These are phyloP conservation scores for Thelephora aurantiotincta DNA, from an alignment of 768 basidiomycete genomes.

Conservation along the genomic window DNA sequence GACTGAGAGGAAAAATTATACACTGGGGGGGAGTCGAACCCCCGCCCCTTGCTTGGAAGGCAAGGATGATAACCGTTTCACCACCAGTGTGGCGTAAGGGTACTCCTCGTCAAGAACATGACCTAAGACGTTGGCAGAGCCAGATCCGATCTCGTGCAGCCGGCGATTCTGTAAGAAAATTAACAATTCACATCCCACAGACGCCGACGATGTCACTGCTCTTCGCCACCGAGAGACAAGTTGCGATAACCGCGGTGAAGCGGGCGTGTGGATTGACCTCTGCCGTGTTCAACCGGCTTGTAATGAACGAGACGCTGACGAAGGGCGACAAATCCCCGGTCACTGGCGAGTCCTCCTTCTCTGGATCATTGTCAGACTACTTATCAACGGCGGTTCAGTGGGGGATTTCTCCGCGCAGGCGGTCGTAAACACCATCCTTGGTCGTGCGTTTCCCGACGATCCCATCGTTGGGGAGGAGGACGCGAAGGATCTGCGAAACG, in stretches of 20 bases:
- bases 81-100: conserved; percentile 35
- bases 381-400: conserved; percentile 30
- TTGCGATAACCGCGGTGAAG: conserved; percentile 79
- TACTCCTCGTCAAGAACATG: background rate
- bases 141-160: too few species aligned
- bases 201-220: conserved; percentile 36
- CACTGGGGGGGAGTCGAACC: conserved; percentile 22
- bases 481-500: conserved; percentile 56
- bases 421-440: conserved; percentile 72
- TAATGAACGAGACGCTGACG: conserved; percentile 72
- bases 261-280: conserved; percentile 76
- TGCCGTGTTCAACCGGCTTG: conserved; percentile 74
- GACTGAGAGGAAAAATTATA: conserved; percentile 6
- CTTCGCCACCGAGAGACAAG: conserved; percentile 55
- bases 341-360: conserved; percentile 25
- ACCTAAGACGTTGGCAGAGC: too few species aligned
- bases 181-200: too few species aligned
- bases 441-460: conserved; percentile 67
- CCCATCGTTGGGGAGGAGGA: conserved; percentile 94
- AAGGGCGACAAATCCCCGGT: conserved; percentile 80
- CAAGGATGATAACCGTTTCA: conserved; percentile 92
- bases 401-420: conserved; percentile 93
- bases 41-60: conserved; percentile 53
- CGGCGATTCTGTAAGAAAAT: too few species aligned
- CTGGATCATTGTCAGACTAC: background rate